Percentiles rank a stretch among this genome's conserved stretches.
phyloP scores from a whole-genome alignment of 805 yeast genomes.

The Yarrowia hollandica region DNA sequence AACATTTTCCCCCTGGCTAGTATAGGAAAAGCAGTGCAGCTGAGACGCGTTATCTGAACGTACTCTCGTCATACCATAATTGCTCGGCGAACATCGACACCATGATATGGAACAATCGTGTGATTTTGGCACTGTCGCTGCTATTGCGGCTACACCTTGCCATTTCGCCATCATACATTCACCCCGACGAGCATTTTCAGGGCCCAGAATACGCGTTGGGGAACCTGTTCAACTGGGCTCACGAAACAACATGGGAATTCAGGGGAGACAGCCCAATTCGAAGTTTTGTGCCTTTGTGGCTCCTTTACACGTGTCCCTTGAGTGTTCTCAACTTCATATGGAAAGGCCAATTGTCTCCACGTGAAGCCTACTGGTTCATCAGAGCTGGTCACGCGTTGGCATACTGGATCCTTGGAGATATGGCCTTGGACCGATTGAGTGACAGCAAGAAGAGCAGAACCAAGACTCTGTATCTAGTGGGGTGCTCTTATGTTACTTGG shows the following conservation, averaged over 20 bases:
- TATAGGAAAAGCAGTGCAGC: too few relatives aligned
- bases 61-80: not conserved
- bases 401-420: conserved; percentile 44
- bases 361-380: conserved; percentile 51
- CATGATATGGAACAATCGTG: conserved; percentile 14
- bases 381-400: conserved; percentile 50
- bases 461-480: conserved; percentile 45
- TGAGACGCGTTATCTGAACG: not conserved
- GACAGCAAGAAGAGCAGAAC: conserved; percentile 52
- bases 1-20: not conserved
- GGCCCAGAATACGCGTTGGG: conserved; percentile 61
- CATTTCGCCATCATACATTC: conserved; percentile 78
- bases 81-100: not conserved
- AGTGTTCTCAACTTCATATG: conserved; percentile 45
- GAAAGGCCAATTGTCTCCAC: conserved; percentile 46
- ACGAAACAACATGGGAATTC: conserved; percentile 84
- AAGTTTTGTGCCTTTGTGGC: conserved; percentile 65
- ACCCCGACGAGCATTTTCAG: conserved; percentile 98
- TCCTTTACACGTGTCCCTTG: conserved; percentile 66
- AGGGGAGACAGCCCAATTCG: conserved; percentile 57
- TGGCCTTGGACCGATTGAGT: conserved; percentile 51
- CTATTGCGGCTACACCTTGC: conserved; percentile 47
- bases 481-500: conserved; percentile 68
- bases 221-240: conserved; percentile 47
- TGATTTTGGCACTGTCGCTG: conserved; percentile 12